phyloP scores from a whole-genome alignment of 169 alveolate species.

The Perkinsus olseni region DNA sequence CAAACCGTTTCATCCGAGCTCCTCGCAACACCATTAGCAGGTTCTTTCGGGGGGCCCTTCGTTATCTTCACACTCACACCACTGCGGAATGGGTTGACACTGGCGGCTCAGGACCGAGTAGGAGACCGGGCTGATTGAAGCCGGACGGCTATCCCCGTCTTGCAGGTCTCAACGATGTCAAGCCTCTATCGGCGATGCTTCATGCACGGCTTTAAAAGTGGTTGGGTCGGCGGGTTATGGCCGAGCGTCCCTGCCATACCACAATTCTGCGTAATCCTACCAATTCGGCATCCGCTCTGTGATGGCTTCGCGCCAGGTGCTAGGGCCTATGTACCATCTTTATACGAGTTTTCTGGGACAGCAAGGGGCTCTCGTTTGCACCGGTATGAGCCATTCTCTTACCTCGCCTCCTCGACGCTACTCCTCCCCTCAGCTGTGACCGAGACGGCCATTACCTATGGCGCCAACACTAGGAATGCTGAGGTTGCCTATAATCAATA shows the following conservation, averaged over 20 bases:
- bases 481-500: background rate
- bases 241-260: background rate
- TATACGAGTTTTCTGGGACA: background rate
- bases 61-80: background rate
- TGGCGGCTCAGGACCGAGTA: background rate
- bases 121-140: background rate
- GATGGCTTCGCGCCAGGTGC: background rate
- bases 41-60: background rate
- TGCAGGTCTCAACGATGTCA: background rate
- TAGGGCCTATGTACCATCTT: background rate
- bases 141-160: background rate
- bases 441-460: background rate
- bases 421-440: background rate
- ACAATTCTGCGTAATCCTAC: background rate
- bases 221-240: background rate
- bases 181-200: background rate
- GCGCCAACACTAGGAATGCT: background rate
- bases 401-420: background rate
- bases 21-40: background rate
- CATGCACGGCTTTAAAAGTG: background rate
- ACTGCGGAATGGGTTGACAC: background rate
- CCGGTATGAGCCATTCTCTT: background rate
- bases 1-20: background rate
- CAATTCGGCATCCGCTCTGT: no score
- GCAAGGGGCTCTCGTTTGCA: background rate